phyloP scores from a whole-genome alignment of 345 rosid species.

The Dipteronia dyeriana region DNA sequence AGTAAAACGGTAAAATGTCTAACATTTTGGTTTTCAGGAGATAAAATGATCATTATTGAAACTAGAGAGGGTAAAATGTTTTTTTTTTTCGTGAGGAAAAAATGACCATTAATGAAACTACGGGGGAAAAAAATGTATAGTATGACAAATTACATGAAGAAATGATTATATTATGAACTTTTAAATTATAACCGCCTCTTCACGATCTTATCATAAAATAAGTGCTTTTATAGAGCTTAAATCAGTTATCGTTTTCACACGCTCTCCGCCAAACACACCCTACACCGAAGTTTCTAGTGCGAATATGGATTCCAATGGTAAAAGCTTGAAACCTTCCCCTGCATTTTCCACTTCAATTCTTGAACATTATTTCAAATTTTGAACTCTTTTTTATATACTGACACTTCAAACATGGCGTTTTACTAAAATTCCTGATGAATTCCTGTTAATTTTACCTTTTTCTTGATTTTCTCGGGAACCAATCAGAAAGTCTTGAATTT shows the following conservation, averaged over 20 bases:
- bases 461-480: not conserved
- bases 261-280: not conserved
- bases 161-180: no score
- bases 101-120: no score
- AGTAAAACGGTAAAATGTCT: no score
- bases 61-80: no score
- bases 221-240: not conserved
- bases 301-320: constrained; percentile 33
- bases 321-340: constrained; percentile 3
- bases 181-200: no score
- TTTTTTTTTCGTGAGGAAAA: no score
- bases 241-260: not conserved
- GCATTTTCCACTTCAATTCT: not conserved
- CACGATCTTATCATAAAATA: no score
- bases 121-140: no score
- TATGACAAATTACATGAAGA: no score
- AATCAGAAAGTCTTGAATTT: not conserved
- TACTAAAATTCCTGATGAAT: not conserved
- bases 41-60: no score
- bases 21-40: no score
- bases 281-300: not conserved
- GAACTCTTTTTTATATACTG: not conserved
- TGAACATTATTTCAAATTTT: not conserved
- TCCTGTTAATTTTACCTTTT: not conserved
- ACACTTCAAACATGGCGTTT: not conserved